Evolutionary conservation across 768 basidiomycete genomes (phyloP), one percentile per base, ranked within the genome.

Genomic region (Holtermanniella nyarrowii): DNA sequence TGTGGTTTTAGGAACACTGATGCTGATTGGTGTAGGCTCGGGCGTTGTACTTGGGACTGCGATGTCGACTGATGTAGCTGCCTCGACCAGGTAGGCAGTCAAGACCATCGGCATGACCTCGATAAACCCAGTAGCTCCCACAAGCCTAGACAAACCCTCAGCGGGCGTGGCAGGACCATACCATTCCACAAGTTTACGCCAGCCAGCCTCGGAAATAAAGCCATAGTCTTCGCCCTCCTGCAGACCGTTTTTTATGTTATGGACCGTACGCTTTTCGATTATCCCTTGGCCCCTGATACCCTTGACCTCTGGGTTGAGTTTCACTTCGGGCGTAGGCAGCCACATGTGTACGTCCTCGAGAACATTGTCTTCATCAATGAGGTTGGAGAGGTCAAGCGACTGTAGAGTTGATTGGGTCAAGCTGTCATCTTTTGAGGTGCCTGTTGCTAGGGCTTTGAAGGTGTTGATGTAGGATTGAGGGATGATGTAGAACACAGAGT

Each of bases 161-260:
- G 79, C 76, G 48, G 76, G 73, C 3, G 64, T 68, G 3, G 82
- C 73, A 40, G 74, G 59, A 7, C 88, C 88, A 68, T 88, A 89
- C 91, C 88, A 89, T 46, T 75, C 56, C 5, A 76, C 70, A 37
- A 95, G 77, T 18, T 77, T 74, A 20, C 75, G 63, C 90, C 88
- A 93, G 20, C 80, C 82, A 22, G 77, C 76, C 52, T 76, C 74
- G 1, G 88, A 86, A 2, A 95, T 76, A 58, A 80, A 84, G 66
- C 86, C 84, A 47, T 84, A 78, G 64, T 95, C 71, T 27, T 66
- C 62, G 20, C 80, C 79, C 62, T 89, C 86, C 78, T 24, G 80
- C 66, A 83, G 65, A 2, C 53, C 55, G 16, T 45, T 47, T 50
- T 53, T 55, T 42, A 75, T 57, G 22, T 67, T 73, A 52, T 84